These are phyloP conservation scores for Penicillium lividum DNA, from an alignment of 495 filamentous ascomycete species.

Conservation along the genomic window DNA sequence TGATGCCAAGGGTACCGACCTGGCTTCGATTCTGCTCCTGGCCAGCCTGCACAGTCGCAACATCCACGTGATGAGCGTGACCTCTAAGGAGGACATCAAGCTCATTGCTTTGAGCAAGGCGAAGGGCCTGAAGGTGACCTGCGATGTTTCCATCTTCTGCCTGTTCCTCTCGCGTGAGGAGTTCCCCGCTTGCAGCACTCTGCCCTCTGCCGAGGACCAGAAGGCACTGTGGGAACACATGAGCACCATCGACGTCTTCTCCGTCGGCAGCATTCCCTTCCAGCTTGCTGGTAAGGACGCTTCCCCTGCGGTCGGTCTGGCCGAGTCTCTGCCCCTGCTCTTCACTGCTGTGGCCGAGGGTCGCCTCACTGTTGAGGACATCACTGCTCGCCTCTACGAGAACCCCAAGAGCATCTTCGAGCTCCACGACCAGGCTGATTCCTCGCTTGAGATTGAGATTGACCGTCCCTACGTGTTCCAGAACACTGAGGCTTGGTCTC, in stretches of 20 bases:
- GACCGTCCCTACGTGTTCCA: slow-evolving; percentile 64
- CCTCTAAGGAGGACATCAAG: slow-evolving; percentile 78
- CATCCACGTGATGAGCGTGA: slow-evolving; percentile 81
- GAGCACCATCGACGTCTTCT: slow-evolving; percentile 78
- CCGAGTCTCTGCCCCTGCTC: slow-evolving; percentile 74
- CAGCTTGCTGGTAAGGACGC: slow-evolving; percentile 68
- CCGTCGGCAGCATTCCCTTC: slow-evolving; percentile 78
- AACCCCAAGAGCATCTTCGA: slow-evolving; percentile 87
- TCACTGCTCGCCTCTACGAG: slow-evolving; percentile 70
- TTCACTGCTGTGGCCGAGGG: slow-evolving; percentile 79
- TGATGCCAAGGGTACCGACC: slow-evolving; percentile 79
- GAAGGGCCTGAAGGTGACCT: slow-evolving; percentile 82
- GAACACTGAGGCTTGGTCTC: slow-evolving; percentile 64
- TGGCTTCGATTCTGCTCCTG: slow-evolving; percentile 76
- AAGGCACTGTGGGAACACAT: slow-evolving; percentile 78
- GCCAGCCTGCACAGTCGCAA: slow-evolving; percentile 82
- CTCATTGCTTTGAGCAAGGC: slow-evolving; percentile 79
- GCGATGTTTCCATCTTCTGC: slow-evolving; percentile 80
- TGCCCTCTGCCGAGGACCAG: slow-evolving; percentile 73
- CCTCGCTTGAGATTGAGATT: slow-evolving; percentile 75
- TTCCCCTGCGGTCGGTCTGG: slow-evolving; percentile 64
- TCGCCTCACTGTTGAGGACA: slow-evolving; percentile 70
- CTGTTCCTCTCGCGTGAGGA: slow-evolving; percentile 77
- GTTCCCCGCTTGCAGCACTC: slow-evolving; percentile 64
- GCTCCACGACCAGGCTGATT: slow-evolving; percentile 77